phyloP scores from a whole-genome alignment of 805 yeast species.

The Aciculoconidium aculeatum region DNA sequence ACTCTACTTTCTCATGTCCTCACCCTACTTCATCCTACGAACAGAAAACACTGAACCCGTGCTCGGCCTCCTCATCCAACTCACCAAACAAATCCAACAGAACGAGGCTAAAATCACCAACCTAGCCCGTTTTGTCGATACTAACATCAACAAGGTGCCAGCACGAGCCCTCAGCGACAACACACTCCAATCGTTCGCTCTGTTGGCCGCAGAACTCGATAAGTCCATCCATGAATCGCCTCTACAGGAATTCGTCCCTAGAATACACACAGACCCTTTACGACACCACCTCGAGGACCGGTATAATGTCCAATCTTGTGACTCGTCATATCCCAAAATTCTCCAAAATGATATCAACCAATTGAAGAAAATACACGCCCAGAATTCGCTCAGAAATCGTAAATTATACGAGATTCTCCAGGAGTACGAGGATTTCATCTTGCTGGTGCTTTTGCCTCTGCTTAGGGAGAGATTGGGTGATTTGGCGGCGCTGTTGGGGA shows the following conservation, averaged over 20 bases:
- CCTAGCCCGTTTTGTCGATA: slow-evolving; percentile 19
- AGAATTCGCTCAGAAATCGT: slow-evolving; percentile 17
- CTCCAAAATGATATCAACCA: slow-evolving; percentile 24
- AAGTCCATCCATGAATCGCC: too few relatives aligned
- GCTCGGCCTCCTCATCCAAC: slow-evolving; percentile 15
- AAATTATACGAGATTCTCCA: slow-evolving; percentile 17
- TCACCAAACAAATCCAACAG: slow-evolving; percentile 16
- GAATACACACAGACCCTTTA: slow-evolving; percentile 16
- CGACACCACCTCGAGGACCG: slow-evolving; percentile 19
- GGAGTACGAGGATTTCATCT: slow-evolving; percentile 26
- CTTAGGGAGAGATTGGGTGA: slow-evolving; percentile 17
- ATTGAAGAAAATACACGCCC: slow-evolving; percentile 15
- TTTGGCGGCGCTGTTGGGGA: slow-evolving; percentile 1
- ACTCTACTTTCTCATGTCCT: slow-evolving; percentile 1
- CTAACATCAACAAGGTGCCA: slow-evolving; percentile 3
- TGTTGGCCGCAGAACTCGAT: too few relatives aligned
- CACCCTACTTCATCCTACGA: slow-evolving; percentile 15
- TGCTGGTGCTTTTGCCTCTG: slow-evolving; percentile 22
- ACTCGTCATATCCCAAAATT: too few relatives aligned
- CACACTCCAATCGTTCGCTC: too few relatives aligned
- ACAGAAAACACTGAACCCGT: slow-evolving; percentile 32
- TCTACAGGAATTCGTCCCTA: too few relatives aligned
- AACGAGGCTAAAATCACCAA: slow-evolving; percentile 21
- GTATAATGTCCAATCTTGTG: too few relatives aligned
- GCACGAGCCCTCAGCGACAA: too few relatives aligned